Evolutionary conservation across 352 stramenopile genomes (phyloP), one percentile per base, ranked within the genome.

Genomic region (Globisporangium alternatum): DNA sequence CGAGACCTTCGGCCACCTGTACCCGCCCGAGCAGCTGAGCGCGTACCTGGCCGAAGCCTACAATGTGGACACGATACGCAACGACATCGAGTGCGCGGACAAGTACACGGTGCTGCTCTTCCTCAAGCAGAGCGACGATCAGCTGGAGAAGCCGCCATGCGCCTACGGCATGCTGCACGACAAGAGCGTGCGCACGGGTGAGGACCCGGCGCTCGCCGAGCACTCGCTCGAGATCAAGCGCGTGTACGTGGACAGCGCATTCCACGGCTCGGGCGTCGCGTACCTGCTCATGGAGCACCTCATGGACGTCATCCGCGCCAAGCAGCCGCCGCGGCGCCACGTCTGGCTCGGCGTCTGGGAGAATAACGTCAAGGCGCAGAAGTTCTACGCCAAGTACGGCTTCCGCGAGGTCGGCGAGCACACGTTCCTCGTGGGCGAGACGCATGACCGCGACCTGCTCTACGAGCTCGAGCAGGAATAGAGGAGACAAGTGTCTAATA

Each of bases 281-380:
- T 58, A 66, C 47, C 30, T 71, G 55, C 52, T 77, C 28, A 77
- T 72, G 67, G 61, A 71, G 52, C 60, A 77, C 58, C 30, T 72
- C 19, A 72, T 77, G 67, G 64, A 30, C 15, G 56, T 74, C 28
- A 59, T 67, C 44, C 53, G 52, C 62, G 44, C 37, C 21, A 74
- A 72, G 61, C 53, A 64, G 44, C 15, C 8, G 33, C 25, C 13
- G 21, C 33, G 47, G n/a, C 37, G 28, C 15, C 47, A 58, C 68
- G 61, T 69, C 58, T 78, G 71, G 68, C 71, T 78, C 30, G 65
- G 65, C 44, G 71, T 78, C 25, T 75, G 66, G 65, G 71, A 78
- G 25, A 57, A 75, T 57, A 78, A 78, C 55, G 7, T 69, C 25
- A 64, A 59, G 39, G 71, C 64, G 22, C 71, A 78, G 54, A 68